Evolutionary conservation across 148 eudicot species (phyloP).

Genomic region (Drosera capensis): DNA sequence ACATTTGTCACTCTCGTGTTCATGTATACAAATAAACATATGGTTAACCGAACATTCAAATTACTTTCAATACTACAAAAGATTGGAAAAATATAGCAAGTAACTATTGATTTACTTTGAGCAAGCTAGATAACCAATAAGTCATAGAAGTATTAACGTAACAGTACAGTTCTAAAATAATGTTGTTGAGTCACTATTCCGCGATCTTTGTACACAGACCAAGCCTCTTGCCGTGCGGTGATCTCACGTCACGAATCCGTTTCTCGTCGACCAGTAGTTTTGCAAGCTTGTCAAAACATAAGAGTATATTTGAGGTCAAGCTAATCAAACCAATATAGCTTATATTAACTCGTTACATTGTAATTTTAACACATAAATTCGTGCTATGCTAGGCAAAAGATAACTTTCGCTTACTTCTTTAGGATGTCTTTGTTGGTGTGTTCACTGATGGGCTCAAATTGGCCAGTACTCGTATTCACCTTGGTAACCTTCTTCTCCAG

Average conservation of each 20-base stretch:
- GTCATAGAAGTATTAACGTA: too few species aligned
- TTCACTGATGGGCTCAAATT: conserved; percentile 5
- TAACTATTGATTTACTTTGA: too few species aligned
- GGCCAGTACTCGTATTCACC: conserved; percentile 46
- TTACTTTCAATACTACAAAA: too few species aligned
- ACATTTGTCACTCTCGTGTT: too few species aligned
- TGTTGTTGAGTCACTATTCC: too few species aligned
- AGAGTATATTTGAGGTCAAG: background rate
- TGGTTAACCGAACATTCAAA: too few species aligned
- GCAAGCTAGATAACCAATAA: too few species aligned
- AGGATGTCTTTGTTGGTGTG: conserved; percentile 8
- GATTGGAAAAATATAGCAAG: too few species aligned
- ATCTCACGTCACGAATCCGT: conserved; percentile 17
- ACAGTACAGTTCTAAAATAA: too few species aligned
- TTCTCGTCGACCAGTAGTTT: conserved; percentile 20
- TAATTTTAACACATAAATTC: background rate
- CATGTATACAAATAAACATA: too few species aligned
- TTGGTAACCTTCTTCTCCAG: conserved; percentile 34
- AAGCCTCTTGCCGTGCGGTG: conserved; percentile 16
- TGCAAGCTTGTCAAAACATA: conserved; percentile 15
- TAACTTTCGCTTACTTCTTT: conserved; percentile 1
- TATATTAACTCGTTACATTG: background rate
- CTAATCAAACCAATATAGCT: background rate
- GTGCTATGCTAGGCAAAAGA: too few species aligned
- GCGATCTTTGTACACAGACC: too few species aligned